A percentile compares a stretch with the other conserved stretches of the same genome.
phyloP scores from a whole-genome alignment of 768 basidiomycete genomes.

The Boletus vinaceobasis region DNA sequence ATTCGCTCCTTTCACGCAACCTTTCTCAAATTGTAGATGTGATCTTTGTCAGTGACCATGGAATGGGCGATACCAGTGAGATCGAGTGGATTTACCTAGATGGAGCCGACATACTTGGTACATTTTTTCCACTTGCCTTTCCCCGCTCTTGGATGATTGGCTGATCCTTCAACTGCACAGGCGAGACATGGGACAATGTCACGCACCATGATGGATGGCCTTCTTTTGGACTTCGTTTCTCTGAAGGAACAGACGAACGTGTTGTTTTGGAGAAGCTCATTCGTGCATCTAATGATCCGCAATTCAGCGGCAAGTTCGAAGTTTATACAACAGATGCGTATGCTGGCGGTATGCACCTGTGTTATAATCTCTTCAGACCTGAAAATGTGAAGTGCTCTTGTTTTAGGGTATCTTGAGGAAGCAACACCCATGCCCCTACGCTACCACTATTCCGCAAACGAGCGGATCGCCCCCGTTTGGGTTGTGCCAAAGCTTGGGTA shows the following conservation, averaged over 20 bases:
- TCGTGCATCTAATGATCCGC: slow-evolving; percentile 42
- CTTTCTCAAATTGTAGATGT: slow-evolving; percentile 82
- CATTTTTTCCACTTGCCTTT: neutral
- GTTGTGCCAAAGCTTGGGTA: slow-evolving; percentile 80
- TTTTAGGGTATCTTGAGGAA: slow-evolving; percentile 12
- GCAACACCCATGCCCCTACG: slow-evolving; percentile 60
- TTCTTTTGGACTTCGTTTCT: slow-evolving; percentile 80
- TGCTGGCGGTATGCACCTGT: slow-evolving; percentile 12
- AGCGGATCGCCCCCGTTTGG: slow-evolving; percentile 87
- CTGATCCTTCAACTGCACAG: slow-evolving; percentile 3
- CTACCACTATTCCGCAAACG: slow-evolving; percentile 69
- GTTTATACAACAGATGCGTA: slow-evolving; percentile 40
- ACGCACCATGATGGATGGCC: slow-evolving; percentile 86
- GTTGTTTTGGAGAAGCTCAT: slow-evolving; percentile 54
- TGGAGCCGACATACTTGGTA: slow-evolving; percentile 34
- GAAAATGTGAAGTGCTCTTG: neutral
- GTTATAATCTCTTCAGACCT: neutral
- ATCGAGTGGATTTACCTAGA: slow-evolving; percentile 76
- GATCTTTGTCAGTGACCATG: slow-evolving; percentile 87
- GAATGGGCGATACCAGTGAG: slow-evolving; percentile 88
- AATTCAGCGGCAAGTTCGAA: slow-evolving; percentile 55
- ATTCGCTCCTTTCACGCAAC: slow-evolving; percentile 63
- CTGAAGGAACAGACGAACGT: slow-evolving; percentile 50
- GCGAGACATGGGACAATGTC: slow-evolving; percentile 25
- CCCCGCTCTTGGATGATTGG: neutral